Evolutionary conservation across 352 stramenopile genomes (phyloP).

Genomic region (Phytophthora melonis): DNA sequence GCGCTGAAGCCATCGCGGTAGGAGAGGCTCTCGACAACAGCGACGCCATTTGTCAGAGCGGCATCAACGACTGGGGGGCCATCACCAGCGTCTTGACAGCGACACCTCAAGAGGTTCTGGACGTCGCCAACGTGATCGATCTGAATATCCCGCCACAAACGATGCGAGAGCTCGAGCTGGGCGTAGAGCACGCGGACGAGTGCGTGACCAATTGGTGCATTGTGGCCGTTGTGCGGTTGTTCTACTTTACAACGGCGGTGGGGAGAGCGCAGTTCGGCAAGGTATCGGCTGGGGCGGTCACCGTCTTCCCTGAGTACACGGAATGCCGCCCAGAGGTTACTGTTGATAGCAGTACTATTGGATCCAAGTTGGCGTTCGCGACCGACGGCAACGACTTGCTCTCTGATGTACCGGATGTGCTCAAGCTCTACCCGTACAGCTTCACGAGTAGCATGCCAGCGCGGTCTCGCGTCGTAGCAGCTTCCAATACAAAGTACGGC

Average conservation of each 20-base stretch:
- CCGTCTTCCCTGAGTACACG: slow-evolving; percentile 32
- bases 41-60: slow-evolving; percentile 24
- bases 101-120: background rate
- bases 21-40: slow-evolving; percentile 7
- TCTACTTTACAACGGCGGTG: slow-evolving; percentile 18
- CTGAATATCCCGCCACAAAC: slow-evolving; percentile 25
- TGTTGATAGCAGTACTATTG: slow-evolving; percentile 7
- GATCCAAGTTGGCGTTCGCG: slow-evolving; percentile 26
- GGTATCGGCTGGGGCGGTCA: slow-evolving; percentile 26
- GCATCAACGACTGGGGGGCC: slow-evolving; percentile 28
- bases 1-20: slow-evolving; percentile 10
- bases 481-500: slow-evolving; percentile 9
- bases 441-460: slow-evolving; percentile 27
- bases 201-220: slow-evolving; percentile 25
- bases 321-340: slow-evolving; percentile 25
- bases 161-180: slow-evolving; percentile 20
- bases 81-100: slow-evolving; percentile 8
- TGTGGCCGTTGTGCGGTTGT: slow-evolving; percentile 14
- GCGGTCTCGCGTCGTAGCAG: slow-evolving; percentile 13
- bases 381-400: slow-evolving; percentile 24
- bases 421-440: slow-evolving; percentile 36
- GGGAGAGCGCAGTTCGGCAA: slow-evolving; percentile 19
- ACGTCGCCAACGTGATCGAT: slow-evolving; percentile 12
- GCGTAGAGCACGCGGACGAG: slow-evolving; percentile 1
- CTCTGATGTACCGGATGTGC: slow-evolving; percentile 23